Percentiles rank a stretch among this genome's conserved stretches.
Conservation (phyloP, 2,329 filamentous ascomycete species). For the Graphiopsis chlorocephala region DNA sequence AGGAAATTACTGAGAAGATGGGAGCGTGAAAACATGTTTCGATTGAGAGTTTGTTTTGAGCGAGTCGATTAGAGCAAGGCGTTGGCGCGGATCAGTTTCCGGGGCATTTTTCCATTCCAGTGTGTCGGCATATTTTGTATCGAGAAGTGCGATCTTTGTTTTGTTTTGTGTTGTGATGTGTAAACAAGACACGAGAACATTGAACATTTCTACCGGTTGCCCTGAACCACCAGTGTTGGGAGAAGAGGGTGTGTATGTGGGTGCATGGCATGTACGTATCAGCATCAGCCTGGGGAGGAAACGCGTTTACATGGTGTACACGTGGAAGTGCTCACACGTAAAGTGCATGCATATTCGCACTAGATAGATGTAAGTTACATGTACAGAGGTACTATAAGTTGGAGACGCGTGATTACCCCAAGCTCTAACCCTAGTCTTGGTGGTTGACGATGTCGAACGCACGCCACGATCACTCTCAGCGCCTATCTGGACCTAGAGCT, state of each 20-base stretch:
- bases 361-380: neutral
- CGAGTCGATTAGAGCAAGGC: neutral
- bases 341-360: neutral
- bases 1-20: conserved; percentile 21
- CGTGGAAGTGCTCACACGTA: neutral
- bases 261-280: neutral
- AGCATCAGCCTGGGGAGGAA: no score
- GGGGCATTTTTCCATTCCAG: neutral
- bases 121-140: neutral
- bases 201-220: neutral
- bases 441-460: neutral
- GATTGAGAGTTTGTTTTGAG: neutral
- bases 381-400: neutral
- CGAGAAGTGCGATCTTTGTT: neutral
- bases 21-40: neutral
- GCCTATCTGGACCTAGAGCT: neutral
- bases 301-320: neutral
- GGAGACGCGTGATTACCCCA: neutral
- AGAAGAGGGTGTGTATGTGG: neutral
- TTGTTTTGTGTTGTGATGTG: no score
- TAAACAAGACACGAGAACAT: neutral
- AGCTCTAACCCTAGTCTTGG: neutral
- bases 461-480: neutral
- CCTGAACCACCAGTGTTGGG: neutral
- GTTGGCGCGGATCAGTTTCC: neutral